Evolutionary conservation across 2,329 filamentous ascomycete species (phyloP).

Genomic region (Fusarium musae): DNA sequence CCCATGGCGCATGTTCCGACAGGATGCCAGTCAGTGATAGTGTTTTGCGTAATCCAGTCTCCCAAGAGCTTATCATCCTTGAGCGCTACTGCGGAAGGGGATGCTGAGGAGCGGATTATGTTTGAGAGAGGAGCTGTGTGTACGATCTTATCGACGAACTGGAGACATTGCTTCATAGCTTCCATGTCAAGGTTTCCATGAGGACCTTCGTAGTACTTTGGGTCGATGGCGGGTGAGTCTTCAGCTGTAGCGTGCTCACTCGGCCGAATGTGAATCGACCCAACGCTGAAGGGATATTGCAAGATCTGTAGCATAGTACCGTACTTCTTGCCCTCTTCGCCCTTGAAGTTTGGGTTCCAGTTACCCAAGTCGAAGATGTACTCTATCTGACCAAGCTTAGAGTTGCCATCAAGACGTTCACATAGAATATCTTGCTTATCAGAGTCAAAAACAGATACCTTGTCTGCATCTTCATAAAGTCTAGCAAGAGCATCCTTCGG

Average conservation of each 20-base stretch:
- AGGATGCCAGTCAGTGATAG: constrained; percentile 54
- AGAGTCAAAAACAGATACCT: constrained; percentile 27
- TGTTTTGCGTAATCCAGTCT: constrained; percentile 46
- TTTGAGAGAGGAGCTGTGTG: constrained; percentile 50
- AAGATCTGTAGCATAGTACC: constrained; percentile 61
- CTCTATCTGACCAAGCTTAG: constrained; percentile 58
- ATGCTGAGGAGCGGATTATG: constrained; percentile 49
- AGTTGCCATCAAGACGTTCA: constrained; percentile 47
- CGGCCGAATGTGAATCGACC: constrained; percentile 58
- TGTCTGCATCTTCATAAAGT: constrained; percentile 35
- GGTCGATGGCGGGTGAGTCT: constrained; percentile 53
- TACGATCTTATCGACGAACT: constrained; percentile 54
- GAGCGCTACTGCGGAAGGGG: constrained; percentile 36
- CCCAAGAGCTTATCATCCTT: constrained; percentile 25
- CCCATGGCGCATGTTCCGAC: constrained; percentile 52
- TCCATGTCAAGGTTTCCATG: constrained; percentile 56
- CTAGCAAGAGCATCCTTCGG: constrained; percentile 36
- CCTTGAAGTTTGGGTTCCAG: constrained; percentile 54
- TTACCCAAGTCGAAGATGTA: constrained; percentile 62
- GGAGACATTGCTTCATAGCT: constrained; percentile 54
- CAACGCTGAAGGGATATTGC: constrained; percentile 62
- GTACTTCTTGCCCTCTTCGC: constrained; percentile 55
- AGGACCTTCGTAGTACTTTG: constrained; percentile 53
- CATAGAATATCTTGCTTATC: constrained; percentile 46
- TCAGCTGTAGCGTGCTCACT: constrained; percentile 30